Conservation (phyloP, 768 basidiomycete genomes). For the Termitomyces sp. region DNA sequence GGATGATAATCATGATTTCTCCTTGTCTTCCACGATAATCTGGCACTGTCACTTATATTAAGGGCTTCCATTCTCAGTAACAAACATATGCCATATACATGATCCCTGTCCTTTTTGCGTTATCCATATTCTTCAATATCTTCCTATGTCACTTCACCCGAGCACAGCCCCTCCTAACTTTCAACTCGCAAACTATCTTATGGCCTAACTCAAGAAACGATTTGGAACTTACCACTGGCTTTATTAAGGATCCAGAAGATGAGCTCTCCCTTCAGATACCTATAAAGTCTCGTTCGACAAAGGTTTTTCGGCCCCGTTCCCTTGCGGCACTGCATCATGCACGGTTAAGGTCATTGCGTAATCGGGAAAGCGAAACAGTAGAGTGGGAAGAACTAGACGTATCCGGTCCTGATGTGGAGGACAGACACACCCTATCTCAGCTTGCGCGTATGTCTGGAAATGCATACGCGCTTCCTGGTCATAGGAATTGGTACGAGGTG, state of each 20-base stretch:
- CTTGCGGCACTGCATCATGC: conserved; percentile 45
- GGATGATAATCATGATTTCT: background rate
- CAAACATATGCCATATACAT: conserved; percentile 14
- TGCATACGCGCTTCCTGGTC: conserved; percentile 75
- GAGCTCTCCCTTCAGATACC: conserved; percentile 4
- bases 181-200: conserved; percentile 12
- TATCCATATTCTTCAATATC: background rate
- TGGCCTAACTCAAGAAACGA: conserved; percentile 4
- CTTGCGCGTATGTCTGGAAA: conserved; percentile 87
- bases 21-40: background rate
- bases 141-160: background rate
- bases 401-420: conserved; percentile 72
- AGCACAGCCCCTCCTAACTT: conserved; percentile 8
- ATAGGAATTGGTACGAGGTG: conserved; percentile 77
- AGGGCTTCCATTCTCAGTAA: background rate
- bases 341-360: conserved; percentile 44
- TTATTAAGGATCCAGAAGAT: background rate
- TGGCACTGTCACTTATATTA: background rate
- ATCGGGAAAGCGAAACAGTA: conserved; percentile 44
- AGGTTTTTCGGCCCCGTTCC: conserved; percentile 57
- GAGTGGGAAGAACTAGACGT: conserved; percentile 69
- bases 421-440: conserved; percentile 74
- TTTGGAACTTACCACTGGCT: conserved; percentile 4
- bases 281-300: conserved; percentile 47
- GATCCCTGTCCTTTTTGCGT: background rate